A percentile compares a stretch with the other conserved stretches of the same genome.
Evolutionary conservation across 805 yeast genomes (phyloP).

Genomic region (Pichia cephalocereana): DNA sequence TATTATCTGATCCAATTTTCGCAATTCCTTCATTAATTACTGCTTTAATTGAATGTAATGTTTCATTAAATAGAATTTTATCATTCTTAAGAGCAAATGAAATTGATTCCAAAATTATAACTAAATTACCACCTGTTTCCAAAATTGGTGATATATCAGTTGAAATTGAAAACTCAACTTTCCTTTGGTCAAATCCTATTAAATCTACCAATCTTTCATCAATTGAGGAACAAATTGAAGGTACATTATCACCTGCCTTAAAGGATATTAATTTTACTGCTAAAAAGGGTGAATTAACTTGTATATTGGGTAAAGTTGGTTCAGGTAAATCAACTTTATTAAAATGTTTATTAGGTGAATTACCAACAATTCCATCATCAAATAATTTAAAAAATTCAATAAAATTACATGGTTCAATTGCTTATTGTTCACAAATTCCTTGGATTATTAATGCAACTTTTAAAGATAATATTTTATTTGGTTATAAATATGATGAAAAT

Average conservation of each 20-base stretch:
- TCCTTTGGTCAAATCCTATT: slow-evolving; percentile 35
- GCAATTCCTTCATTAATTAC: slow-evolving; percentile 51
- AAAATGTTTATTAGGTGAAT: slow-evolving; percentile 45
- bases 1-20: slow-evolving; percentile 50
- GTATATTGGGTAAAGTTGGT: slow-evolving; percentile 61
- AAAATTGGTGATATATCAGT: slow-evolving; percentile 30
- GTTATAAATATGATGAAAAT: slow-evolving; percentile 69
- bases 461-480: slow-evolving; percentile 82
- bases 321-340: slow-evolving; percentile 56
- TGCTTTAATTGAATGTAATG: slow-evolving; percentile 47
- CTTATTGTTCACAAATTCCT: slow-evolving; percentile 66
- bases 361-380: slow-evolving; percentile 29
- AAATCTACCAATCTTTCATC: slow-evolving; percentile 16
- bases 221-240: slow-evolving; percentile 32
- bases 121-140: slow-evolving; percentile 14
- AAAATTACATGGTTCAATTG: slow-evolving; percentile 33
- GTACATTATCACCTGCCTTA: slow-evolving; percentile 30
- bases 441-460: slow-evolving; percentile 97
- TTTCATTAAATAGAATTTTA: slow-evolving; percentile 46
- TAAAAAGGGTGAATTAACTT: slow-evolving; percentile 41
- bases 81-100: slow-evolving; percentile 38
- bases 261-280: slow-evolving; percentile 40
- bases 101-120: slow-evolving; percentile 29
- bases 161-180: slow-evolving; percentile 39
- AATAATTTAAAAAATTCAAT: slow-evolving; percentile 10